Evolutionary conservation across 108 stramenopile genomes (phyloP), one percentile per base, ranked within the genome.

Genomic region (Nitzschia sp.): DNA sequence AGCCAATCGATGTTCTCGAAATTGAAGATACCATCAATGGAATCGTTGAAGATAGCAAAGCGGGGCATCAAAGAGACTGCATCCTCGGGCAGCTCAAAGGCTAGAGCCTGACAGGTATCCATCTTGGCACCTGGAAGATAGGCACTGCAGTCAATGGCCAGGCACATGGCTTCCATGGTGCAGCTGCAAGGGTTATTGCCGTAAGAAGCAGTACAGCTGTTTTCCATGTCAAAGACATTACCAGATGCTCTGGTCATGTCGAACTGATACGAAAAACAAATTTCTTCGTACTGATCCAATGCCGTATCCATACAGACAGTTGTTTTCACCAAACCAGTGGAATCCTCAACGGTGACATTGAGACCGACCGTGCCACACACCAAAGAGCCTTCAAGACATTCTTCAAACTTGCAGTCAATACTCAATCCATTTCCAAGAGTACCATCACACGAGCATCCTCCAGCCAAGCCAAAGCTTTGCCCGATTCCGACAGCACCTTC

Each of bases 401-500:
- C 29, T 30, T 68, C 17, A 32, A 75, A 75, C 22, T 15, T 3
- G 41, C 74, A 75, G 11, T 46, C 38, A 32, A 75, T 62, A 0
- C 26, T 30, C 23, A 75, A 52, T 0, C 36, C 66, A 0, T n/a
- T 27, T 8, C 30, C 41, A 1, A 29, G 25, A 32, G 38, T 29
- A 3, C 66, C 74, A 32, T 54, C 17, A 41, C 74, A 75, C 29
- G 27, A 23, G 26, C 74, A 75, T 23, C 55, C 47, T 33, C 64
- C 74, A 11, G 31, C 58, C 0, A 68, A 19, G 15, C 74, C 74
- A 68, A 75, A 75, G 33, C 21, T 19, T 32, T 53, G 35, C 3
- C 66, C 50, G 41, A 75, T 75, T 0, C 67, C 74, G 38, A 75
- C 55, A 45, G 66, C 74, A 1, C 19, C 13, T 38, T 75, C 60